Evolutionary conservation across 2,329 filamentous ascomycete species (phyloP).

Genomic region (Tolypocladium amazonense): DNA sequence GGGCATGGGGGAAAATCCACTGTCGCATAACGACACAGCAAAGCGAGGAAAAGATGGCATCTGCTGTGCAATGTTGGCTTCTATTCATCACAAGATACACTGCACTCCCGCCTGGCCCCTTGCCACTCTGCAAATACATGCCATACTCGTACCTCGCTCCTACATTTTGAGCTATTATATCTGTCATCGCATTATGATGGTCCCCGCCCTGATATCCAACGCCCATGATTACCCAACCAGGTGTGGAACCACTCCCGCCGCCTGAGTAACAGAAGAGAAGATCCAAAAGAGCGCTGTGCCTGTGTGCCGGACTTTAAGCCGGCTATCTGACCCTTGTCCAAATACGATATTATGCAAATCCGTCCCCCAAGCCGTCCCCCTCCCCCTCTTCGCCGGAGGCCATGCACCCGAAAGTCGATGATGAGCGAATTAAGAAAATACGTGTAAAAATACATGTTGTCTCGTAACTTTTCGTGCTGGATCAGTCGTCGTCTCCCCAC

Average conservation of each 20-base stretch:
- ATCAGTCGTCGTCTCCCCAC: slow-evolving; percentile 31
- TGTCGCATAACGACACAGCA: neutral
- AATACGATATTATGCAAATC: neutral
- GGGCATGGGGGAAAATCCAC: neutral
- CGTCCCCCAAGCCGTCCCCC: too few species aligned
- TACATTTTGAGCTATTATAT: neutral
- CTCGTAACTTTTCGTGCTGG: neutral
- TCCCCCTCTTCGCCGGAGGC: neutral
- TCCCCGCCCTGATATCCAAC: neutral
- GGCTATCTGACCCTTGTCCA: neutral
- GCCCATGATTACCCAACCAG: neutral
- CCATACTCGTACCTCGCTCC: neutral
- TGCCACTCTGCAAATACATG: neutral
- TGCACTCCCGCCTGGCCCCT: neutral
- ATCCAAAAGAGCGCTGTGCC: neutral
- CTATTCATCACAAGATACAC: neutral
- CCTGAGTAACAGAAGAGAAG: neutral
- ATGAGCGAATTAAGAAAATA: neutral
- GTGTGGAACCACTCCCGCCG: neutral
- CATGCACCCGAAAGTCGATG: neutral
- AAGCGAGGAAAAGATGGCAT: neutral
- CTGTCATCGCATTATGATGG: neutral
- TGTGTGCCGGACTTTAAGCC: neutral
- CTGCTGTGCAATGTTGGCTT: neutral
- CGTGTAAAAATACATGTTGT: neutral